Percentiles rank a stretch among this genome's conserved stretches.
phyloP scores from a whole-genome alignment of 192 early-diverging fungal genomes.

The Coemansia javaensis region DNA sequence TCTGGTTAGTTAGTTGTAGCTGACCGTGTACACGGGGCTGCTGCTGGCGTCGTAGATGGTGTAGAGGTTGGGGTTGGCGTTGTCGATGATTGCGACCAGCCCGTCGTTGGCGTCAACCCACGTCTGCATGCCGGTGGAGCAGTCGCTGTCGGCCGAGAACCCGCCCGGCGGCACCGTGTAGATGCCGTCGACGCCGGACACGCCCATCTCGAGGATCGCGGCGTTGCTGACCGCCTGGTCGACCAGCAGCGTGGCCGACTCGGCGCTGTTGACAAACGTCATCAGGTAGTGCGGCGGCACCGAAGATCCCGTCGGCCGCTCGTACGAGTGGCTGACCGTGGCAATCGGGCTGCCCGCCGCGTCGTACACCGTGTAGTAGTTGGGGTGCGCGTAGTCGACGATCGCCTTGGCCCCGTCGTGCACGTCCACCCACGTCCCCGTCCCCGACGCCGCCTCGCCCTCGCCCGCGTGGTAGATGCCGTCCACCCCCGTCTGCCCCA shows the following conservation, averaged over 20 bases:
- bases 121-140: constrained; percentile 13
- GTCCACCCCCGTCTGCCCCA: constrained; percentile 8
- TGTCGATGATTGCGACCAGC: constrained; percentile 14
- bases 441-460: constrained; percentile 4
- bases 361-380: constrained; percentile 28
- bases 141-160: neutral
- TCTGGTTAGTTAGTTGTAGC: too few species aligned
- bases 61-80: constrained; percentile 20
- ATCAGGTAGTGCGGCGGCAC: constrained; percentile 22
- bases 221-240: constrained; percentile 15
- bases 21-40: constrained; percentile 16
- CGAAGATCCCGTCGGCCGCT: neutral
- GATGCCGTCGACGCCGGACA: constrained; percentile 20
- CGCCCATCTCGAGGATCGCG: constrained; percentile 11
- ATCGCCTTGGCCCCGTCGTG: constrained; percentile 25
- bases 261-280: constrained; percentile 22
- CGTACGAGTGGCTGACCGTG: constrained; percentile 8
- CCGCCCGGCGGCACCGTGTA: constrained; percentile 18
- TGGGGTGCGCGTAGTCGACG: constrained; percentile 31
- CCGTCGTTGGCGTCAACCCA: constrained; percentile 37
- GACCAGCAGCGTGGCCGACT: constrained; percentile 15
- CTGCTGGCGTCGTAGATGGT: constrained; percentile 19
- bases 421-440: constrained; percentile 26
- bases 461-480: constrained; percentile 26
- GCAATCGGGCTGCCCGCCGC: constrained; percentile 13